Evolutionary conservation across 1,284 basidiomycete species (phyloP).

Genomic region (Termitomyces sp.): DNA sequence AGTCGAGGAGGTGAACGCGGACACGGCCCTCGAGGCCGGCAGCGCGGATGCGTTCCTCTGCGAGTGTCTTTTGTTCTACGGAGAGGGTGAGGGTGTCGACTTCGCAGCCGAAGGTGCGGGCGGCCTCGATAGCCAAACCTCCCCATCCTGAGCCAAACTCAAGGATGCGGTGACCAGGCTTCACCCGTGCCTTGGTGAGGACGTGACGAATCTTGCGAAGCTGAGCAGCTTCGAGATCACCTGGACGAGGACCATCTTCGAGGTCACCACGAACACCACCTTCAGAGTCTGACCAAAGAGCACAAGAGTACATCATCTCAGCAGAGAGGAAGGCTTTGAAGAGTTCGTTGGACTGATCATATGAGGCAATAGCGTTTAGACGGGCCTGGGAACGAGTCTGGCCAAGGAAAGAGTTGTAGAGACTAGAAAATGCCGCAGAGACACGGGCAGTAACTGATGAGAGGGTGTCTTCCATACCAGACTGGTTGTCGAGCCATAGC

Average conservation of each 20-base stretch:
- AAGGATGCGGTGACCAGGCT: constrained; percentile 73
- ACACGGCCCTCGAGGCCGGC: constrained; percentile 71
- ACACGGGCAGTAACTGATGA: constrained; percentile 64
- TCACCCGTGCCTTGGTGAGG: constrained; percentile 70
- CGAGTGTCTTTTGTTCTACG: constrained; percentile 79
- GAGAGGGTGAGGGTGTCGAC: constrained; percentile 88
- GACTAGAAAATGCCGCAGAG: constrained; percentile 61
- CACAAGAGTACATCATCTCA: constrained; percentile 94
- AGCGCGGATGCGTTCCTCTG: constrained; percentile 73
- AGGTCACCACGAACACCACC: constrained; percentile 68
- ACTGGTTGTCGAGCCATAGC: constrained; percentile 82
- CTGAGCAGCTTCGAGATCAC: constrained; percentile 80
- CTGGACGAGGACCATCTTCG: constrained; percentile 41
- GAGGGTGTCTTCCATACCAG: constrained; percentile 58
- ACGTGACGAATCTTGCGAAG: constrained; percentile 77
- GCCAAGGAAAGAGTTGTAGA: constrained; percentile 79
- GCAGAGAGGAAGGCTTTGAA: constrained; percentile 80
- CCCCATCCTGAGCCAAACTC: constrained; percentile 96
- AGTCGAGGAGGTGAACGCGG: constrained; percentile 84
- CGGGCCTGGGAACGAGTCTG: constrained; percentile 75
- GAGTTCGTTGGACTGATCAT: constrained; percentile 82
- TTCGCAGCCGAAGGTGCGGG: constrained; percentile 65
- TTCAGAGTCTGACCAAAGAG: constrained; percentile 71
- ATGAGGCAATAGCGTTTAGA: constrained; percentile 83
- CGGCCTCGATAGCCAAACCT: constrained; percentile 83